These are phyloP conservation scores for Effrenium voratum DNA, from an alignment of 73 alveolate genomes.

Conservation along the genomic window DNA sequence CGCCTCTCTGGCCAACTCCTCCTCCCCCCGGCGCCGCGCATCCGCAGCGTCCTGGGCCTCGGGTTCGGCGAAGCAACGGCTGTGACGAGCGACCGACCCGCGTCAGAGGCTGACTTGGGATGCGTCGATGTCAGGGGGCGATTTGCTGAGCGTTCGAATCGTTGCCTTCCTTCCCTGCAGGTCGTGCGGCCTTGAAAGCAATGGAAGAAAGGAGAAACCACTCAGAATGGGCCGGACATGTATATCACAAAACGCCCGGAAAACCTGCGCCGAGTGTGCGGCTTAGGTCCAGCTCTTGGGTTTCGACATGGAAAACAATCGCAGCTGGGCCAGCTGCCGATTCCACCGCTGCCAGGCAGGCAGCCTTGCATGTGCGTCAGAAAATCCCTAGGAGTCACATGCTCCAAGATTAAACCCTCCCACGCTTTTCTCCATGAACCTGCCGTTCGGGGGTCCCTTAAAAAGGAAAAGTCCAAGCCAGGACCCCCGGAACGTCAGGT, in stretches of 20 bases:
- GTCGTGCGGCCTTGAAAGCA: not conserved
- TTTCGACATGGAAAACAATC: no score
- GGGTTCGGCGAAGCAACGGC: no score
- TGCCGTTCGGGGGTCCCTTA: not conserved
- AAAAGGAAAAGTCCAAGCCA: not conserved
- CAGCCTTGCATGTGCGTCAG: not conserved
- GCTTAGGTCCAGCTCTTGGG: no score
- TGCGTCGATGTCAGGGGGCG: not conserved
- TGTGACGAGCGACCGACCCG: no score
- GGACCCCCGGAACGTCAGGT: not conserved
- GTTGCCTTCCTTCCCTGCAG: not conserved
- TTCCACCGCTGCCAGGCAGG: constrained; percentile 77
- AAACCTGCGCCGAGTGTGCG: no score
- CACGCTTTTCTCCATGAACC: not conserved
- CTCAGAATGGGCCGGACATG: not conserved
- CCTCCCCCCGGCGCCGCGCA: constrained; percentile 65
- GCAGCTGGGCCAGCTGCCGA: constrained; percentile 6
- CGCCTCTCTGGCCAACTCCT: constrained; percentile 29
- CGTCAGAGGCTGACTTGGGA: no score
- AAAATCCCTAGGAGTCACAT: not conserved
- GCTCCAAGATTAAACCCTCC: not conserved
- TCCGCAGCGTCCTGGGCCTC: constrained; percentile 61
- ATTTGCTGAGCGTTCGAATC: not conserved
- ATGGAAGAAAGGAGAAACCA: not conserved
- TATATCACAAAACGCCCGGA: no score